Conservation (phyloP, 2,329 filamentous ascomycete species). For the Tolypocladium tropicale region DNA sequence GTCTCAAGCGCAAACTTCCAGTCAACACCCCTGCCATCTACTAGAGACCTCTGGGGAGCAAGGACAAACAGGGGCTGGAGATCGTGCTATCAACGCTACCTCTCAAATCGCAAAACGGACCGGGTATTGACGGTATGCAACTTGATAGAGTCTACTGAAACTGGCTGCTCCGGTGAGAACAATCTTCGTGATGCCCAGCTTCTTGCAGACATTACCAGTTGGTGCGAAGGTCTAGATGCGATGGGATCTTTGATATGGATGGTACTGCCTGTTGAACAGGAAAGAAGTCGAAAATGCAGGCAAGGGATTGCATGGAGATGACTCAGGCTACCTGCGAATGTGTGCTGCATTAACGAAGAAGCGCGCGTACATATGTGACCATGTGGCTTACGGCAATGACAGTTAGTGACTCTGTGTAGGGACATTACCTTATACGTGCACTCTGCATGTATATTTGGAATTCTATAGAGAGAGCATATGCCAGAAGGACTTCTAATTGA, state of each 20-base stretch:
- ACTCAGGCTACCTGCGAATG: no score
- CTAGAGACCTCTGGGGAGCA: not conserved
- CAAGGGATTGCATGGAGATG: no score
- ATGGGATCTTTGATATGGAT: not conserved
- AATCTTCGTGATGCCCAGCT: not conserved
- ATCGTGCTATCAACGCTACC: not conserved
- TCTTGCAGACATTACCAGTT: not conserved
- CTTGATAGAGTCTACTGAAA: not conserved
- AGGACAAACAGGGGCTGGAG: not conserved
- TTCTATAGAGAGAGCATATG: no score
- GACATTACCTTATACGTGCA: no score
- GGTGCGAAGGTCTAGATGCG: not conserved
- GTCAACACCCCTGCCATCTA: not conserved
- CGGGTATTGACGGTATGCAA: not conserved
- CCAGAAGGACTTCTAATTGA: no score
- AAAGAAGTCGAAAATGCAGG: not conserved
- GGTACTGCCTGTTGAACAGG: not conserved
- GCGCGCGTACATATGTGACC: no score
- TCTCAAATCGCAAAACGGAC: not conserved
- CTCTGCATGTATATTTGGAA: no score
- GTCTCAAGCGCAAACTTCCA: not conserved
- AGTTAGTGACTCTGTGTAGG: no score
- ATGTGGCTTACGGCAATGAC: no score
- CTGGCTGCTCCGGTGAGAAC: not conserved
- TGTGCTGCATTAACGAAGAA: no score